Percentiles rank a stretch among this genome's conserved stretches.
These are phyloP conservation scores for Erigeron canadensis DNA, from an alignment of 129 eudicot species.

Conservation along the genomic window DNA sequence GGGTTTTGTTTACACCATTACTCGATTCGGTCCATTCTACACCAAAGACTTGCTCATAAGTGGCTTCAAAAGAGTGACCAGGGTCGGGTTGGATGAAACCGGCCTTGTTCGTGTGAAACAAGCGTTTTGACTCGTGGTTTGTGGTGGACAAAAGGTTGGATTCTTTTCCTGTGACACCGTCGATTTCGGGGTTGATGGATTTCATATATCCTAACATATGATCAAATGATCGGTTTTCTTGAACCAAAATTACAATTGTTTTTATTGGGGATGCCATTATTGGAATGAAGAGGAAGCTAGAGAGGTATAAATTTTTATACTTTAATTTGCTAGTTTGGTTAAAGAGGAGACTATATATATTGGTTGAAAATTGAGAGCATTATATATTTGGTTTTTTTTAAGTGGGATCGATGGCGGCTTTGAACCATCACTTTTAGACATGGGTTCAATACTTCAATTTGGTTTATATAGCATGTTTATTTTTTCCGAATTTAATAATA, in stretches of 20 bases:
- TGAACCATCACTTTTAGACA: neutral
- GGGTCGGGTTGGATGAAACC: slow-evolving; percentile 79
- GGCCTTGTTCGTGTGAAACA: slow-evolving; percentile 52
- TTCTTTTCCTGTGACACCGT: slow-evolving; percentile 54
- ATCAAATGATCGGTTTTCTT: slow-evolving; percentile 70
- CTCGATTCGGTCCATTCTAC: slow-evolving; percentile 42
- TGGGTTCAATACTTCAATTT: neutral
- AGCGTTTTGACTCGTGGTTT: slow-evolving; percentile 35
- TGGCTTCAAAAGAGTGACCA: slow-evolving; percentile 84
- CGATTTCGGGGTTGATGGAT: slow-evolving; percentile 49
- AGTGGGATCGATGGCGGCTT: slow-evolving; percentile 15
- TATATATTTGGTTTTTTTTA: neutral
- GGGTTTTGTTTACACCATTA: slow-evolving; percentile 41
- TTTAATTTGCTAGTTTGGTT: neutral
- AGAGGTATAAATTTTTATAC: neutral
- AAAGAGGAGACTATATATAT: neutral
- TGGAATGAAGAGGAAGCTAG: neutral
- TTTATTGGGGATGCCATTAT: slow-evolving; percentile 55
- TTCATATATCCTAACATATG: slow-evolving; percentile 73
- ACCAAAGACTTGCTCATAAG: slow-evolving; percentile 67
- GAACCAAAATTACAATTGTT: slow-evolving; percentile 58
- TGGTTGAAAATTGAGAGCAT: slow-evolving; percentile 1
- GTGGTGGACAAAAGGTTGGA: slow-evolving; percentile 51
- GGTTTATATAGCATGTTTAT: too few relatives aligned
- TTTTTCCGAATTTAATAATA: too few relatives aligned